Conservation (phyloP, 305 asterid species). For the Nicotiana rustica region DNA sequence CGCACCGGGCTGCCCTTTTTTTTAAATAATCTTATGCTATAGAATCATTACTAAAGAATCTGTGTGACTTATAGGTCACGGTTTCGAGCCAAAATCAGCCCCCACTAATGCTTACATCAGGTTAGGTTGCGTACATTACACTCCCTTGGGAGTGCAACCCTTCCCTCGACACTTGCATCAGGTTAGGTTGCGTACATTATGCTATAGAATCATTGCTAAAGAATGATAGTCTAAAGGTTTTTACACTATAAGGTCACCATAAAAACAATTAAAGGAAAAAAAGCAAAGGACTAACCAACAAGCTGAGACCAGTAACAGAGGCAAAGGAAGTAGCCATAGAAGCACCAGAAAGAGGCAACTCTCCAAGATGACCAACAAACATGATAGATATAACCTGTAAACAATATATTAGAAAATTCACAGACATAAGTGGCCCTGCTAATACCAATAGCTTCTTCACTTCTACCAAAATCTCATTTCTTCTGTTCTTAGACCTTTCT, state of each 20-base stretch:
- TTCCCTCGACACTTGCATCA: too few relatives aligned
- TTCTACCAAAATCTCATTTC: constrained; percentile 52
- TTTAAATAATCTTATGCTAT: too few relatives aligned
- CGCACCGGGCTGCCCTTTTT: too few relatives aligned
- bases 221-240: too few relatives aligned
- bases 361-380: constrained; percentile 70
- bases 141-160: too few relatives aligned
- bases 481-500: constrained; percentile 7
- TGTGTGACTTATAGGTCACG: too few relatives aligned
- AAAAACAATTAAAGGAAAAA: neutral
- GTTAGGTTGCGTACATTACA: too few relatives aligned
- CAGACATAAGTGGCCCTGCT: constrained; percentile 63
- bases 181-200: too few relatives aligned
- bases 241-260: neutral
- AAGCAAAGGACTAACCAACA: constrained; percentile 45
- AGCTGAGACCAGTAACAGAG: constrained; percentile 64
- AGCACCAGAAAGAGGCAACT: constrained; percentile 66
- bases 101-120: too few relatives aligned
- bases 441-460: constrained; percentile 49
- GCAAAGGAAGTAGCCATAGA: constrained; percentile 76
- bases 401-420: constrained; percentile 55
- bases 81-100: too few relatives aligned
- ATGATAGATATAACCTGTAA: constrained; percentile 61
- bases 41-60: too few relatives aligned
- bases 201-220: too few relatives aligned